phyloP scores from a whole-genome alignment of 2,329 filamentous ascomycete genomes.

The Aspergillus sp. region DNA sequence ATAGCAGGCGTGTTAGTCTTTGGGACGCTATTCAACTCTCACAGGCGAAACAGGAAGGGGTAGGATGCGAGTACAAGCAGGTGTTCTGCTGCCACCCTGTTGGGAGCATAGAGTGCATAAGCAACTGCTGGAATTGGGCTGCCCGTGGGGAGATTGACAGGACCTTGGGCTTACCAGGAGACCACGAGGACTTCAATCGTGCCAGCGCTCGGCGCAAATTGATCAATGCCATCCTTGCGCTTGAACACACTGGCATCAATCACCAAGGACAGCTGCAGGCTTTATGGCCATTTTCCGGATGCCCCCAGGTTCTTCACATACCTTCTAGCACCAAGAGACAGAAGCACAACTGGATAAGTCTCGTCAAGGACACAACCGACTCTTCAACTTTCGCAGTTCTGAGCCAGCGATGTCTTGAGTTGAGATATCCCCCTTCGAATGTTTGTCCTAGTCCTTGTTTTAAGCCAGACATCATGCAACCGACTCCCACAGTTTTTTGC shows the following conservation, averaged over 20 bases:
- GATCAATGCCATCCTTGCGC: constrained; percentile 4
- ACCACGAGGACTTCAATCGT: neutral
- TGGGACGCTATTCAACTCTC: neutral
- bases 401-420: neutral
- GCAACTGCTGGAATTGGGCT: neutral
- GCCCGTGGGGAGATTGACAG: neutral
- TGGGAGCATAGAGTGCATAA: neutral
- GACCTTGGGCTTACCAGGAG: neutral
- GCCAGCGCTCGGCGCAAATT: neutral
- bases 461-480: neutral
- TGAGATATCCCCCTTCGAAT: neutral
- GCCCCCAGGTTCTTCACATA: neutral
- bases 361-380: neutral
- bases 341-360: neutral
- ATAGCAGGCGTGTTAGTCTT: neutral
- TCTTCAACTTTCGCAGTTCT: neutral
- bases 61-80: neutral
- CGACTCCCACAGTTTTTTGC: neutral
- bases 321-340: neutral
- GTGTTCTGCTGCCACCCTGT: neutral
- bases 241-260: constrained; percentile 2
- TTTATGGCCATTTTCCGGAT: neutral
- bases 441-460: neutral
- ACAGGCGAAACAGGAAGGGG: neutral
- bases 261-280: neutral